Percentiles rank a stretch among this genome's conserved stretches.
phyloP scores from a whole-genome alignment of 129 eudicot species.

The Lactuca saligna region DNA sequence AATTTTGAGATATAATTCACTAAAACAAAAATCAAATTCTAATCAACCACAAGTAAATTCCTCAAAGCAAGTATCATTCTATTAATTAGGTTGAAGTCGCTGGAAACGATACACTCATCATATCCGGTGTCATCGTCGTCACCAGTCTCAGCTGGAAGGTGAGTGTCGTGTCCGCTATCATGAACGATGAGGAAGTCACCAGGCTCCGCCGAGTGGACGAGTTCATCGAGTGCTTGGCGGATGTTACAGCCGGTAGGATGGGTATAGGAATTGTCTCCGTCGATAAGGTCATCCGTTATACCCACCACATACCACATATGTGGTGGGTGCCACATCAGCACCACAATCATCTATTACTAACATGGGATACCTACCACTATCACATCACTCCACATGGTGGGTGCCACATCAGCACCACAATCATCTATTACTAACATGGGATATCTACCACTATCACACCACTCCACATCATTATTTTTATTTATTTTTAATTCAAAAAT shows the following conservation, averaged over 20 bases:
- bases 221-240: slow-evolving; percentile 63
- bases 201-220: slow-evolving; percentile 54
- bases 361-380: no score
- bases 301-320: no score
- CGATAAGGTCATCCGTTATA: no score
- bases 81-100: slow-evolving; percentile 77
- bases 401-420: no score
- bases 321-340: no score
- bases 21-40: not conserved
- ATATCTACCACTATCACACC: no score
- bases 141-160: slow-evolving; percentile 92
- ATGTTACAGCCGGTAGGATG: slow-evolving; percentile 83
- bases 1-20: not conserved
- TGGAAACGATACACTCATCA: slow-evolving; percentile 93
- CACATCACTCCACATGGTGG: no score
- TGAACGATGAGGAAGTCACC: slow-evolving; percentile 75
- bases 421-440: no score
- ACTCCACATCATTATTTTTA: no score
- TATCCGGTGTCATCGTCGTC: slow-evolving; percentile 88
- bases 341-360: no score
- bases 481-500: no score
- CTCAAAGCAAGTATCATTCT: slow-evolving; percentile 29
- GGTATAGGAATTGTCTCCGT: slow-evolving; percentile 58
- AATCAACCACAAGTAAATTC: not conserved
- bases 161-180: slow-evolving; percentile 91